These are phyloP conservation scores for Beauveria brongniartii DNA, from an alignment of 2,329 filamentous ascomycete genomes.

Conservation along the genomic window DNA sequence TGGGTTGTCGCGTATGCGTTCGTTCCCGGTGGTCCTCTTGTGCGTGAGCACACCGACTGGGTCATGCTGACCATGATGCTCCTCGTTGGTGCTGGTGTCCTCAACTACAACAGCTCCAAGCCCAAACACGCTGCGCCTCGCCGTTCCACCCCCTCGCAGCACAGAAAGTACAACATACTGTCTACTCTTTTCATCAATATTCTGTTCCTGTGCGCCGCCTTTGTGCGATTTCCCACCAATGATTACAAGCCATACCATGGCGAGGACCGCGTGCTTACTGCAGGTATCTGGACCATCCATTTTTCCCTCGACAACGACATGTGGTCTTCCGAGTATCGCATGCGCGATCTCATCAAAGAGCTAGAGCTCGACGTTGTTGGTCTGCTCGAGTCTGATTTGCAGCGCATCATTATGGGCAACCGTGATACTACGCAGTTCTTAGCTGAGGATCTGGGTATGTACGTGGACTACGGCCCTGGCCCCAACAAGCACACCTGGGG, in stretches of 20 bases:
- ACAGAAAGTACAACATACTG: slow-evolving; percentile 44
- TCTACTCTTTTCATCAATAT: slow-evolving; percentile 70
- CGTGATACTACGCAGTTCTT: slow-evolving; percentile 92
- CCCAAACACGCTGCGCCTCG: slow-evolving; percentile 28
- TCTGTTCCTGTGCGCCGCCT: slow-evolving; percentile 70
- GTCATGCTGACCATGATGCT: slow-evolving; percentile 84
- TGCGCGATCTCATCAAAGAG: slow-evolving; percentile 84
- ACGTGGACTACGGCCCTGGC: slow-evolving; percentile 92
- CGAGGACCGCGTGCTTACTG: slow-evolving; percentile 79
- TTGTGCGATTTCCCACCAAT: slow-evolving; percentile 85
- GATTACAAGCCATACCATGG: slow-evolving; percentile 86
- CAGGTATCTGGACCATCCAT: slow-evolving; percentile 98
- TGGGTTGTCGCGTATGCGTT: slow-evolving; percentile 99
- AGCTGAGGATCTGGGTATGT: slow-evolving; percentile 96
- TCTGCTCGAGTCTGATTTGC: slow-evolving; percentile 85
- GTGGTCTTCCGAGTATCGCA: slow-evolving; percentile 94
- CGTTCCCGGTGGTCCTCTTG: slow-evolving; percentile 84
- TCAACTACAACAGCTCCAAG: slow-evolving; percentile 53
- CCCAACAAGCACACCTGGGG: slow-evolving; percentile 99
- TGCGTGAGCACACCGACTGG: slow-evolving; percentile 93
- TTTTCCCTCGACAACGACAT: slow-evolving; percentile 97
- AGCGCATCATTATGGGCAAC: slow-evolving; percentile 99
- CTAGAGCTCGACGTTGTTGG: slow-evolving; percentile 96
- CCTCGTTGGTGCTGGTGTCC: slow-evolving; percentile 75
- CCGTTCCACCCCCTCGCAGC: slow-evolving; percentile 28